phyloP scores from a whole-genome alignment of 139 green algal genomes.

The Chlamydomonas applanata region DNA sequence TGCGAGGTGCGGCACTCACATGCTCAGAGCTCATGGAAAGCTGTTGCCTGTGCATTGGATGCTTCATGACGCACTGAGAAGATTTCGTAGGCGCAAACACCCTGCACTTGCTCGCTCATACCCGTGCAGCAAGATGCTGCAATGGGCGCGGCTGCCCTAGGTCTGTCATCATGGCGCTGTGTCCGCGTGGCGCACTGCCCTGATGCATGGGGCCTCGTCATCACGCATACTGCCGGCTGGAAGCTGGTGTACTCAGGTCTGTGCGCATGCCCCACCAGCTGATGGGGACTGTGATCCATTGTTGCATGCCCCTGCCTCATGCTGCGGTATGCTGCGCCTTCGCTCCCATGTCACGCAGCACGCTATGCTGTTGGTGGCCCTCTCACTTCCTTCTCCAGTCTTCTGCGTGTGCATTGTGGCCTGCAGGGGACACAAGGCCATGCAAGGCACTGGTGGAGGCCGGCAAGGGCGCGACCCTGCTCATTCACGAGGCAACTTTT shows the following conservation, averaged over 20 bases:
- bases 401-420: too few species aligned
- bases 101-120: not conserved
- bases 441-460: conserved; percentile 57
- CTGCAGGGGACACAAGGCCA: conserved; percentile 50
- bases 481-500: conserved; percentile 99
- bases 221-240: conserved; percentile 64
- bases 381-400: too few species aligned
- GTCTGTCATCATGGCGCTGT: conserved; percentile 18
- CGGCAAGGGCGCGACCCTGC: conserved; percentile 76
- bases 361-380: too few species aligned
- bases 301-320: too few species aligned
- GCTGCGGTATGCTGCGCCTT: too few species aligned
- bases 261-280: not conserved
- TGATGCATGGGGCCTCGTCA: conserved; percentile 67
- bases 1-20: not conserved
- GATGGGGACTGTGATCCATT: too few species aligned
- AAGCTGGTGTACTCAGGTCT: conserved; percentile 78
- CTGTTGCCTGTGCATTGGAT: too few species aligned
- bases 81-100: too few species aligned
- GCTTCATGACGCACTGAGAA: too few species aligned
- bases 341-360: too few species aligned
- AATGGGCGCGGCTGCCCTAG: not conserved
- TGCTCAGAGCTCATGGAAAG: too few species aligned
- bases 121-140: not conserved
- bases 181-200: conserved; percentile 71